These are phyloP conservation scores for Kwoniella sp. DNA, from an alignment of 768 basidiomycete species.

Conservation along the genomic window DNA sequence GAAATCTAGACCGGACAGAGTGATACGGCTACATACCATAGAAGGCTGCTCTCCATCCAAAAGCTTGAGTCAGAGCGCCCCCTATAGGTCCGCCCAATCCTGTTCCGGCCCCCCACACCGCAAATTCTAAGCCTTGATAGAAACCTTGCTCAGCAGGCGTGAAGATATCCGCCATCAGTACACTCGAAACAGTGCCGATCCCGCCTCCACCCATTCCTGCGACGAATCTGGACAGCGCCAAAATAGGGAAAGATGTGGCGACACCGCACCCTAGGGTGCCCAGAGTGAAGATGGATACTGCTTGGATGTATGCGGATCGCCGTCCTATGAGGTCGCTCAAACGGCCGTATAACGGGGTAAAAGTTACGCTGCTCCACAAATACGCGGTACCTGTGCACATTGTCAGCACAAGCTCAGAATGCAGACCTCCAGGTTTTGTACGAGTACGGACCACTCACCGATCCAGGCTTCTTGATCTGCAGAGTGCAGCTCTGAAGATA, in stretches of 20 bases:
- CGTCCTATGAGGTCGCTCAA: constrained; percentile 59
- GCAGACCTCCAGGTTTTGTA: no score
- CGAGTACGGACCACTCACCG: no score
- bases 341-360: constrained; percentile 65
- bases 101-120: constrained; percentile 19
- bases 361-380: constrained; percentile 51
- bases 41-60: constrained; percentile 30
- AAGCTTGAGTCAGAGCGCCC: constrained; percentile 19
- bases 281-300: constrained; percentile 75
- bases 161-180: constrained; percentile 26
- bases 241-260: constrained; percentile 75
- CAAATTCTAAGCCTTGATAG: constrained; percentile 26
- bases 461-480: constrained; percentile 24
- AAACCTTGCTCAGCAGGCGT: constrained; percentile 18
- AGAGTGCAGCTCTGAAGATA: constrained; percentile 15
- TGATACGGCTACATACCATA: constrained; percentile 19
- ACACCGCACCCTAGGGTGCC: constrained; percentile 85
- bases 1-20: no score
- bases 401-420: no score
- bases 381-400: constrained; percentile 22
- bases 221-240: constrained; percentile 64
- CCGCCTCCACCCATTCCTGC: constrained; percentile 32
- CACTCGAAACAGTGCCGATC: constrained; percentile 23
- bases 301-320: constrained; percentile 81
- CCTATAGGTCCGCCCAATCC: constrained; percentile 28